phyloP scores from a whole-genome alignment of 2,329 filamentous ascomycete species.

The Botryotinia convoluta region DNA sequence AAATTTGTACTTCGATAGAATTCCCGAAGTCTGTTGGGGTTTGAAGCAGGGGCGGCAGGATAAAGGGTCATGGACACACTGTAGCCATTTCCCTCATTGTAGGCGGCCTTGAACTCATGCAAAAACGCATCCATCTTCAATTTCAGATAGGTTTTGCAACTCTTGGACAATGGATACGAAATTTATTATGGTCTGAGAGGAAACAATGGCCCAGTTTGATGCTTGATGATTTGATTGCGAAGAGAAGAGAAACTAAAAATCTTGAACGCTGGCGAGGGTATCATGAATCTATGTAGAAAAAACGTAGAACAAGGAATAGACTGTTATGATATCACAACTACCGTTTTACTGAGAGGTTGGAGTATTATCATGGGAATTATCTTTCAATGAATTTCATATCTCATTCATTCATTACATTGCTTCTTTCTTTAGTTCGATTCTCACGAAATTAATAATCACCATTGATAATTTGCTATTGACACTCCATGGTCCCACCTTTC shows the following conservation, averaged over 20 bases:
- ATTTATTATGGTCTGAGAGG: not conserved
- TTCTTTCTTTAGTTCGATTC: not conserved
- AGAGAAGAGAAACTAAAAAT: not conserved
- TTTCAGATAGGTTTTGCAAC: not conserved
- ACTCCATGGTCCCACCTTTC: conserved; percentile 8
- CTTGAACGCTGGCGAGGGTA: conserved; percentile 2
- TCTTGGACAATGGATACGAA: not conserved
- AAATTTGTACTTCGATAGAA: conserved; percentile 73
- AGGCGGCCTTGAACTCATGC: conserved; percentile 68
- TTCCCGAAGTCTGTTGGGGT: conserved; percentile 63
- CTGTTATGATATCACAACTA: not conserved
- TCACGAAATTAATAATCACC: not conserved
- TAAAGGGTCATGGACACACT: conserved; percentile 71
- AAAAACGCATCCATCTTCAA: conserved; percentile 69
- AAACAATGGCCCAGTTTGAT: not conserved
- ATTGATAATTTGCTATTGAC: not conserved
- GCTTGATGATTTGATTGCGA: not conserved
- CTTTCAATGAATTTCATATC: not conserved
- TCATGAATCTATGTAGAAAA: conserved; percentile 4
- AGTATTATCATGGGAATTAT: not conserved
- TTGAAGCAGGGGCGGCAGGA: conserved; percentile 61
- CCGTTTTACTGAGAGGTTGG: not conserved
- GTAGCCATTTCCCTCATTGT: conserved; percentile 64
- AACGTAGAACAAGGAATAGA: not conserved
- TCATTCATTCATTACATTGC: not conserved